Percentiles rank a stretch among this genome's conserved stretches.
Conservation (phyloP, 192 early-diverging fungal genomes). For the Coemansia brasiliensis region DNA sequence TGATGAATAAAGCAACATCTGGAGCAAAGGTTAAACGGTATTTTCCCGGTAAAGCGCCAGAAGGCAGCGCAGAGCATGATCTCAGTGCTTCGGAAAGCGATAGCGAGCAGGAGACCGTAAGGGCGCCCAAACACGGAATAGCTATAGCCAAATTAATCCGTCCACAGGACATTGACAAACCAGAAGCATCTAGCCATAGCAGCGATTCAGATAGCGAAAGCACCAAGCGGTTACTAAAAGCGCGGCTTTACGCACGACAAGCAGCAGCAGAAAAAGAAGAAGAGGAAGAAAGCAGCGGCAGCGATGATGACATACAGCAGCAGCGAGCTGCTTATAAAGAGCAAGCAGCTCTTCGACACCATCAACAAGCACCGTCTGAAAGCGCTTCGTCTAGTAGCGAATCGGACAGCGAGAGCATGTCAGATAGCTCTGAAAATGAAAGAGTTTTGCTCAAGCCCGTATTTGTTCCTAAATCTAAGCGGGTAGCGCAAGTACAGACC, state of each 20-base stretch:
- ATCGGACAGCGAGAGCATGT: slow-evolving; percentile 1
- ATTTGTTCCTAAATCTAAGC: slow-evolving; percentile 84
- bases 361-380: neutral
- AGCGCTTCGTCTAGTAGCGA: neutral
- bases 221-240: slow-evolving; percentile 21
- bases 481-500: slow-evolving; percentile 6
- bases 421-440: slow-evolving; percentile 16
- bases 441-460: slow-evolving; percentile 76
- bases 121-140: slow-evolving; percentile 1
- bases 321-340: neutral
- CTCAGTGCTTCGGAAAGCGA: slow-evolving; percentile 42
- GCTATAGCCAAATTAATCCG: neutral
- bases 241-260: slow-evolving; percentile 24
- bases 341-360: neutral
- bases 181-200: neutral
- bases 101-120: neutral
- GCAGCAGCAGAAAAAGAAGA: slow-evolving; percentile 8
- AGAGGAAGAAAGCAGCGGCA: slow-evolving; percentile 6
- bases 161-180: neutral
- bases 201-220: slow-evolving; percentile 18
- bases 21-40: slow-evolving; percentile 40
- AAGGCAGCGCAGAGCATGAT: slow-evolving; percentile 2
- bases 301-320: slow-evolving; percentile 1
- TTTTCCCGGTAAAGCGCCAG: slow-evolving; percentile 53
- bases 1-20: slow-evolving; percentile 20